These are phyloP conservation scores for Lyophyllum shimeji DNA, from an alignment of 768 basidiomycete species.

Conservation along the genomic window DNA sequence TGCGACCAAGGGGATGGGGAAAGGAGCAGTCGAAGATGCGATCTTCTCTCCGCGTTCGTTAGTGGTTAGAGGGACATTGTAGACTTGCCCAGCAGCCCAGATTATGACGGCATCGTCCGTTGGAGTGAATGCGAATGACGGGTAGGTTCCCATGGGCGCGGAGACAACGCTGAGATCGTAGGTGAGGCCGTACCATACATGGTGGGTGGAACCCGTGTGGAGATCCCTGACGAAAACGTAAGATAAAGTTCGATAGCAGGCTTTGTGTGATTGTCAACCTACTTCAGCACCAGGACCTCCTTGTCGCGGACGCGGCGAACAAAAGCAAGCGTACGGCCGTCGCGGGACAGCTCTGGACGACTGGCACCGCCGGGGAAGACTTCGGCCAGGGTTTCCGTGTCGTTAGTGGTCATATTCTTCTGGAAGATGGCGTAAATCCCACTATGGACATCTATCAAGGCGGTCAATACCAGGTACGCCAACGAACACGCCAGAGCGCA, in stretches of 20 bases:
- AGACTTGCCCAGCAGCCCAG: conserved; percentile 75
- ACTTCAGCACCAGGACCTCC: conserved; percentile 73
- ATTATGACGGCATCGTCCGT: conserved; percentile 60
- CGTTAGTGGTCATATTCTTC: conserved; percentile 58
- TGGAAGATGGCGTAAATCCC: conserved; percentile 74
- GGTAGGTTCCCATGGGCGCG: conserved; percentile 81
- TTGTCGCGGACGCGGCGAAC: conserved; percentile 74
- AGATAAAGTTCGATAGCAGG: background rate
- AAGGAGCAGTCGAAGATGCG: conserved; percentile 36
- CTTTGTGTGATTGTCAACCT: conserved; percentile 18
- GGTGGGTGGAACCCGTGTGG: conserved; percentile 58
- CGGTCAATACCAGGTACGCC: background rate
- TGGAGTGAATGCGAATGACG: conserved; percentile 70
- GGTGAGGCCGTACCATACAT: conserved; percentile 68
- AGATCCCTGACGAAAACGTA: conserved; percentile 49
- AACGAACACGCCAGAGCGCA: conserved; percentile 18
- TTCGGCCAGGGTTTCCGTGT: conserved; percentile 51
- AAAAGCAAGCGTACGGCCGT: conserved; percentile 70
- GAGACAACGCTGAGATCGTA: conserved; percentile 65
- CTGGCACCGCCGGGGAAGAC: conserved; percentile 71
- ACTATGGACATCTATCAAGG: conserved; percentile 56
- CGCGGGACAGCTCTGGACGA: conserved; percentile 68
- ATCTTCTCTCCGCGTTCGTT: conserved; percentile 56
- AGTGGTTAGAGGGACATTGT: conserved; percentile 53
- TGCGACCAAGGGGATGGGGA: conserved; percentile 57